Conservation (phyloP, 345 rosid genomes). For the Eucalyptus fibrosa region DNA sequence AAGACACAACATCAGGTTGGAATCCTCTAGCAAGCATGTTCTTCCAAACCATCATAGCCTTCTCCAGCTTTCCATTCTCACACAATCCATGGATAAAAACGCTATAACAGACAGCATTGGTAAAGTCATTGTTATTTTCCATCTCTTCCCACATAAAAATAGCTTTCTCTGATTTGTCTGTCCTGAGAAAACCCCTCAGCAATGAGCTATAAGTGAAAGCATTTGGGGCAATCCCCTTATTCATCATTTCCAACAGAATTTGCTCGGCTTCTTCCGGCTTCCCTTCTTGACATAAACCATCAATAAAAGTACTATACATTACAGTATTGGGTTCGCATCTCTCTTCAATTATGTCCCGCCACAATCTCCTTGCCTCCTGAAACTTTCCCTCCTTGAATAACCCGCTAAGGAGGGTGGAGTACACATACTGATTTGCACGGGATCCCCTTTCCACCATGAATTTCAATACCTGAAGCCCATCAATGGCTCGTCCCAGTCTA, state of each 20-base stretch:
- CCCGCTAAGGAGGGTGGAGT: slow-evolving; percentile 67
- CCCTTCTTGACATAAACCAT: slow-evolving; percentile 69
- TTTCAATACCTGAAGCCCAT: slow-evolving; percentile 33
- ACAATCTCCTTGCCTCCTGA: slow-evolving; percentile 50
- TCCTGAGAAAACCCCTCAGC: slow-evolving; percentile 70
- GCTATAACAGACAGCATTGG: slow-evolving; percentile 58
- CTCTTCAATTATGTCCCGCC: slow-evolving; percentile 48
- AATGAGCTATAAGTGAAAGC: slow-evolving; percentile 80
- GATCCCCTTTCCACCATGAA: slow-evolving; percentile 76
- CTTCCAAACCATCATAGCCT: slow-evolving; percentile 71
- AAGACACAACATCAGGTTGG: slow-evolving; percentile 71
- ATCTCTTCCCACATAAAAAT: slow-evolving; percentile 67
- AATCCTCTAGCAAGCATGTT: slow-evolving; percentile 58
- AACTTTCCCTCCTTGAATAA: slow-evolving; percentile 68
- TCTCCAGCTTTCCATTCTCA: slow-evolving; percentile 42
- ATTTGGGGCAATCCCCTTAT: slow-evolving; percentile 56
- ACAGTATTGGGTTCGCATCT: slow-evolving; percentile 44
- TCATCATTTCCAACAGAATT: slow-evolving; percentile 42
- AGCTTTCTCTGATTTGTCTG: slow-evolving; percentile 49
- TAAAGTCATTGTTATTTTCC: slow-evolving; percentile 15
- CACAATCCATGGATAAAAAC: slow-evolving; percentile 73
- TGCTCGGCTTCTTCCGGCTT: slow-evolving; percentile 54
- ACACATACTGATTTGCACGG: slow-evolving; percentile 44
- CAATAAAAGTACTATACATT: slow-evolving; percentile 61
- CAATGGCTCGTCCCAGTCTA: slow-evolving; percentile 51